phyloP scores from a whole-genome alignment of 257 asterid genomes.

The Solanum ahanhuiri region DNA sequence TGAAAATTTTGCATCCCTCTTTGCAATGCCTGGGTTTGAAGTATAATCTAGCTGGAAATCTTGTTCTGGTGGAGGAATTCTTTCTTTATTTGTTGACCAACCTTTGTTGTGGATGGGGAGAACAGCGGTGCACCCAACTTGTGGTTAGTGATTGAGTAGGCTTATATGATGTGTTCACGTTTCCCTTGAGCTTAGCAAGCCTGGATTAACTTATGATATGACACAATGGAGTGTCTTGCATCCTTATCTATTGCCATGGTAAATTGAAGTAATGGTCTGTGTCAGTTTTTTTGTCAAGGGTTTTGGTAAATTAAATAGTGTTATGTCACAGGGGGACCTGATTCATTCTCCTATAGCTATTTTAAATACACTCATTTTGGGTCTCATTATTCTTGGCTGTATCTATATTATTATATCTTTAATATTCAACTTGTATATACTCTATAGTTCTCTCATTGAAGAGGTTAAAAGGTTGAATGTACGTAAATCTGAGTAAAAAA shows the following conservation, averaged over 20 bases:
- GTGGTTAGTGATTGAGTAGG: not conserved
- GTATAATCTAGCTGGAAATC: slow-evolving; percentile 9
- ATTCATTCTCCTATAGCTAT: not conserved
- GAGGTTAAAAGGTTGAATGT: not conserved
- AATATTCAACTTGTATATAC: not conserved
- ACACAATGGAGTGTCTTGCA: not conserved
- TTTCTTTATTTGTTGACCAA: not conserved
- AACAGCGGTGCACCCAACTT: not conserved
- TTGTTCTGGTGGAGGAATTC: not conserved
- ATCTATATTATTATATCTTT: not conserved
- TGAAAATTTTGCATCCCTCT: slow-evolving; percentile 74
- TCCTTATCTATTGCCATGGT: not conserved
- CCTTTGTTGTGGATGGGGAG: not conserved
- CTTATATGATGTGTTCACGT: not conserved
- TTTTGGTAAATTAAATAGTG: not conserved
- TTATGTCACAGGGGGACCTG: not conserved
- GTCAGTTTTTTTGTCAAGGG: not conserved
- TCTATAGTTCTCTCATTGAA: not conserved
- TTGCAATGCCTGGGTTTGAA: slow-evolving; percentile 89
- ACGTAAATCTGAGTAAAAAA: not conserved
- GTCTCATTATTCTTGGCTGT: not conserved
- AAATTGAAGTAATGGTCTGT: not conserved
- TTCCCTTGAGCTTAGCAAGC: not conserved
- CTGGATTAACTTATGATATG: not conserved
- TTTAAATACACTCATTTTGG: not conserved